Percentiles rank a stretch among this genome's conserved stretches.
phyloP scores from a whole-genome alignment of 2,329 filamentous ascomycete species.

The Fusarium sp. region DNA sequence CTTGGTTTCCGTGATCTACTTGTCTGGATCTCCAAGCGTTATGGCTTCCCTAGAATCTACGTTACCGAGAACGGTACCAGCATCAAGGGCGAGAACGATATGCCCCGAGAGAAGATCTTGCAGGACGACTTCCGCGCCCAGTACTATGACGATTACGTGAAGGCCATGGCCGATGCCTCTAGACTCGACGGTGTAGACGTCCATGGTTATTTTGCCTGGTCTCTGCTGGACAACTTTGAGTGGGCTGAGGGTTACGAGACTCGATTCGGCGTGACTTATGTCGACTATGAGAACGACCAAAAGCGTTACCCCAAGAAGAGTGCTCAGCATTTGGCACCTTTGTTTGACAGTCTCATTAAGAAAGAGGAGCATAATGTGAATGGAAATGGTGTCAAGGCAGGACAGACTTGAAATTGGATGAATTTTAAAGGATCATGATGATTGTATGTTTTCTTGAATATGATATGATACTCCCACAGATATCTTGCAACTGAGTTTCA shows the following conservation, averaged over 20 bases:
- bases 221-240: slow-evolving; percentile 90
- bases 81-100: slow-evolving; percentile 83
- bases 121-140: slow-evolving; percentile 84
- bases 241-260: slow-evolving; percentile 94
- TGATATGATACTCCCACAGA: neutral
- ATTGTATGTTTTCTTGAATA: slow-evolving; percentile 2
- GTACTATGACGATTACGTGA: slow-evolving; percentile 83
- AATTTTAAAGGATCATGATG: slow-evolving; percentile 9
- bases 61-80: slow-evolving; percentile 92
- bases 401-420: slow-evolving; percentile 10
- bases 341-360: slow-evolving; percentile 78
- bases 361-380: slow-evolving; percentile 56
- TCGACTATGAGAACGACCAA: slow-evolving; percentile 84
- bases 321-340: slow-evolving; percentile 74
- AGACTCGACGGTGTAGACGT: slow-evolving; percentile 81
- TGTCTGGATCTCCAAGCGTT: slow-evolving; percentile 81
- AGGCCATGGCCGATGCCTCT: slow-evolving; percentile 78
- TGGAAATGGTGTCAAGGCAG: slow-evolving; percentile 22
- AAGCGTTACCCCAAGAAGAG: slow-evolving; percentile 87
- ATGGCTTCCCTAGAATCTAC: slow-evolving; percentile 81
- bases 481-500: neutral
- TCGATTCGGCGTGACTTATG: slow-evolving; percentile 84
- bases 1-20: slow-evolving; percentile 81
- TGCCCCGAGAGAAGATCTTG: slow-evolving; percentile 75
- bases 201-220: slow-evolving; percentile 86